These are phyloP conservation scores for Fusarium albidum DNA, from an alignment of 2,329 filamentous ascomycete species.

Conservation along the genomic window DNA sequence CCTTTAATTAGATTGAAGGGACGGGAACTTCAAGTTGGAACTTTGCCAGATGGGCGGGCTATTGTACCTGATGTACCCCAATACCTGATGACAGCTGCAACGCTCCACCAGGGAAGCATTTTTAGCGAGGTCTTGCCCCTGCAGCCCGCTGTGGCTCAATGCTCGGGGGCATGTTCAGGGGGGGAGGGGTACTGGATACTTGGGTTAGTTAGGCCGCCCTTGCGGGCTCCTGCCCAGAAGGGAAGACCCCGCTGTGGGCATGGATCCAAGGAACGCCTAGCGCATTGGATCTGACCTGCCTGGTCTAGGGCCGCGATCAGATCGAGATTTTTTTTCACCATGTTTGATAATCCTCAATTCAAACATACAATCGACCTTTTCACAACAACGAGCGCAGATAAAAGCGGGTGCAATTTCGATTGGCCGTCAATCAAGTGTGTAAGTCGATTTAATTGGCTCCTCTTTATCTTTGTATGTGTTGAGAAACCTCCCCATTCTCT, in stretches of 20 bases:
- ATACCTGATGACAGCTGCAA: slow-evolving; percentile 20
- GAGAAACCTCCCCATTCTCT: not conserved
- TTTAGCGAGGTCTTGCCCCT: slow-evolving; percentile 10
- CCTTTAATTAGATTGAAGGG: slow-evolving; percentile 19
- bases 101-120: not conserved
- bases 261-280: not conserved
- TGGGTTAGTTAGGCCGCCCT: too few species aligned
- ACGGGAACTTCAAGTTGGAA: not conserved
- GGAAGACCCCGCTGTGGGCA: slow-evolving; percentile 11
- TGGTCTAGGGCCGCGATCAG: slow-evolving; percentile 1
- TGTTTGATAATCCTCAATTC: slow-evolving; percentile 13
- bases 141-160: not conserved
- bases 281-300: slow-evolving; percentile 4
- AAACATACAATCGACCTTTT: slow-evolving; percentile 5
- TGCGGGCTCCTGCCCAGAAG: slow-evolving; percentile 8
- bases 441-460: not conserved
- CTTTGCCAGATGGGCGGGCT: slow-evolving; percentile 3
- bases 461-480: slow-evolving; percentile 1
- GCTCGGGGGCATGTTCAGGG: slow-evolving; percentile 2
- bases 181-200: slow-evolving; percentile 7
- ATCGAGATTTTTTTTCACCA: slow-evolving; percentile 26
- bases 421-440: not conserved
- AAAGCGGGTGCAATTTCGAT: not conserved
- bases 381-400: slow-evolving; percentile 3
- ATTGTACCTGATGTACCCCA: slow-evolving; percentile 14